These are phyloP conservation scores for Aegilops umbellulata DNA, from an alignment of 176 grass and related monocot genomes.

Conservation along the genomic window DNA sequence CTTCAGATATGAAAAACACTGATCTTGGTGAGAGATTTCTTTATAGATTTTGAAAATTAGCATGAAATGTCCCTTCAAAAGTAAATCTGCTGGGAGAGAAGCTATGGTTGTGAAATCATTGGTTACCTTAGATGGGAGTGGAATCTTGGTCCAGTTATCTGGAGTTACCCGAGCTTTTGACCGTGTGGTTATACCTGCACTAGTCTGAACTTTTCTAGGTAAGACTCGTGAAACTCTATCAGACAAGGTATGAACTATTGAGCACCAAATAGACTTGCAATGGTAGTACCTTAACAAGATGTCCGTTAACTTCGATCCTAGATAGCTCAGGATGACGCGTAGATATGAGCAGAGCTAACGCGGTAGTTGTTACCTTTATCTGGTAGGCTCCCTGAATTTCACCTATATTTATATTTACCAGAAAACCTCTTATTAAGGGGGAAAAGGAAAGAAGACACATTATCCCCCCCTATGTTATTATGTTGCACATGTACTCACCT, in stretches of 20 bases:
- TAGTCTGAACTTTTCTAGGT: conserved; percentile 45
- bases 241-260: conserved; percentile 11
- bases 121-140: conserved; percentile 79
- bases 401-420: conserved; percentile 47
- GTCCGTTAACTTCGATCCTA: conserved; percentile 82
- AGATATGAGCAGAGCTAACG: conserved; percentile 80
- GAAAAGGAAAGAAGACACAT: background rate
- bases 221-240: conserved; percentile 13
- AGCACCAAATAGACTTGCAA: conserved; percentile 18
- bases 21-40: background rate
- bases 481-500: conserved; percentile 38
- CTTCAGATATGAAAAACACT: background rate
- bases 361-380: conserved; percentile 95
- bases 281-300: conserved; percentile 83
- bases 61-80: background rate
- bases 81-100: background rate
- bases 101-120: conserved; percentile 21
- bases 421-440: background rate
- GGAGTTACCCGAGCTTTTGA: conserved; percentile 81
- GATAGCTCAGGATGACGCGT: conserved; percentile 64
- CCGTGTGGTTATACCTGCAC: conserved; percentile 80
- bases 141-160: conserved; percentile 70
- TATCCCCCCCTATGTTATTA: background rate
- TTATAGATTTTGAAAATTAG: background rate
- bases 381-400: conserved; percentile 97